These are phyloP conservation scores for Ceratocystis cacaofunesta DNA, from an alignment of 2,329 filamentous ascomycete genomes.

Conservation along the genomic window DNA sequence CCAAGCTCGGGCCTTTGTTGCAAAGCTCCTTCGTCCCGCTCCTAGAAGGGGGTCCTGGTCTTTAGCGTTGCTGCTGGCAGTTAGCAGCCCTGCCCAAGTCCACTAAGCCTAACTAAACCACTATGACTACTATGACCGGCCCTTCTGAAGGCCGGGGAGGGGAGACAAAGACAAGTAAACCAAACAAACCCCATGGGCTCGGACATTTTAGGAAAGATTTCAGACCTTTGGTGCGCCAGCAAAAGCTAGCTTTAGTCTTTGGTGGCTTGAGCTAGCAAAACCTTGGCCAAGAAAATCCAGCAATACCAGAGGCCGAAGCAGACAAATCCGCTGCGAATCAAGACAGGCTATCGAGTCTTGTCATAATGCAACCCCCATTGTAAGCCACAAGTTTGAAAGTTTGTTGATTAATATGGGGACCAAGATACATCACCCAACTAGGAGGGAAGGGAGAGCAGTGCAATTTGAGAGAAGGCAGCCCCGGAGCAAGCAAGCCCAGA, in stretches of 20 bases:
- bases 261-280: not conserved
- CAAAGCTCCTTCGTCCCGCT: conserved; percentile 3
- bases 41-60: not conserved
- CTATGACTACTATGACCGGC: not conserved
- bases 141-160: not conserved
- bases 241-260: not conserved
- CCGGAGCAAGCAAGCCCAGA: not conserved
- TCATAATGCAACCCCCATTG: not conserved
- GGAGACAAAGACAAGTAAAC: not conserved
- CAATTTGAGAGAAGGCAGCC: not conserved
- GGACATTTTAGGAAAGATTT: not conserved
- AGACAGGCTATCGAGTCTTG: not conserved
- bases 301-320: not conserved
- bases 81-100: not conserved
- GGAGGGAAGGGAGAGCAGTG: not conserved
- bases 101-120: not conserved
- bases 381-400: too few relatives aligned
- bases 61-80: not conserved
- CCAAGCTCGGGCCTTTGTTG: conserved; percentile 1
- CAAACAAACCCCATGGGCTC: not conserved
- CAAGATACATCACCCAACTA: too few relatives aligned
- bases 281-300: not conserved
- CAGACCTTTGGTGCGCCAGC: not conserved
- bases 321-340: not conserved
- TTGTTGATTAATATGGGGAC: too few relatives aligned